A percentile compares a stretch with the other conserved stretches of the same genome.
These are phyloP conservation scores for Rubia peregrina DNA, from an alignment of 305 asterid genomes.

Conservation along the genomic window DNA sequence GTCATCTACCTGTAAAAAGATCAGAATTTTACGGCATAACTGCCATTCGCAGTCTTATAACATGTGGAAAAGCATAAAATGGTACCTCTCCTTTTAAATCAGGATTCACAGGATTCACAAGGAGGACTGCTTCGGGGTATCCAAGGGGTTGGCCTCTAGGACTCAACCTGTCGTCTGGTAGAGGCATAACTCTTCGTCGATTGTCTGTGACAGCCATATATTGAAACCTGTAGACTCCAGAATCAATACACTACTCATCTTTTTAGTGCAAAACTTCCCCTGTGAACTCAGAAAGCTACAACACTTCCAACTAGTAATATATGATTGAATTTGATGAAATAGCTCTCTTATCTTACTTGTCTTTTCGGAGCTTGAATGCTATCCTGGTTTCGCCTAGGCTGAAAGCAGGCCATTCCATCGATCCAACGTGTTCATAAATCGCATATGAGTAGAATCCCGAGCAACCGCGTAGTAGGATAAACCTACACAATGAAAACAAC, in stretches of 20 bases:
- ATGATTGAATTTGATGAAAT: neutral
- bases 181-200: slow-evolving; percentile 73
- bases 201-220: slow-evolving; percentile 84
- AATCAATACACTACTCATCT: neutral
- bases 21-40: neutral
- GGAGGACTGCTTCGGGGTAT: slow-evolving; percentile 83
- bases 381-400: slow-evolving; percentile 93
- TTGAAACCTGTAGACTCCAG: slow-evolving; percentile 50
- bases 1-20: slow-evolving; percentile 71
- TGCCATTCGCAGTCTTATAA: too few species aligned
- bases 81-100: slow-evolving; percentile 79
- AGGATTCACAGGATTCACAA: slow-evolving; percentile 77
- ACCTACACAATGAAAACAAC: slow-evolving; percentile 40
- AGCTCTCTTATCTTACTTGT: slow-evolving; percentile 36
- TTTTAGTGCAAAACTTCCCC: neutral
- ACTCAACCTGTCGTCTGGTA: slow-evolving; percentile 85
- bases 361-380: slow-evolving; percentile 89
- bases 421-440: slow-evolving; percentile 77
- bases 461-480: slow-evolving; percentile 69
- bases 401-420: slow-evolving; percentile 89
- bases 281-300: neutral
- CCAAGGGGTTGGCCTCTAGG: slow-evolving; percentile 80
- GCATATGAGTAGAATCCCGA: slow-evolving; percentile 93
- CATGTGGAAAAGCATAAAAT: slow-evolving; percentile 4
- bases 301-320: neutral